phyloP scores from a whole-genome alignment of 106 monocot species.

The Xerophyta viscosa region DNA sequence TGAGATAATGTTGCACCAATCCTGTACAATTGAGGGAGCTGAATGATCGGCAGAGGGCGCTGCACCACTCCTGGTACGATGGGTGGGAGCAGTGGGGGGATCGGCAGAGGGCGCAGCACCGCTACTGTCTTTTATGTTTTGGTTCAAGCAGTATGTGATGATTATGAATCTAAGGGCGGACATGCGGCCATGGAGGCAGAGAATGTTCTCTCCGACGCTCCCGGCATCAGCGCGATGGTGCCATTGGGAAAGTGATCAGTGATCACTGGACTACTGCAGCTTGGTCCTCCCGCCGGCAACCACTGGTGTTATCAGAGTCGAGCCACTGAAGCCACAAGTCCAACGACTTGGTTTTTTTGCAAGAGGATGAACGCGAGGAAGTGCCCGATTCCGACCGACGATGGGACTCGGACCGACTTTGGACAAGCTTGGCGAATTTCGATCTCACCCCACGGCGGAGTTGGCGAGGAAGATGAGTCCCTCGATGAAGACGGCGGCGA shows the following conservation, averaged over 20 bases:
- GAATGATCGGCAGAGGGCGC: too few relatives aligned
- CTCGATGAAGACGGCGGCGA: conserved; percentile 48
- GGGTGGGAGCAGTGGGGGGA: too few relatives aligned
- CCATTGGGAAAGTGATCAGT: conserved; percentile 42
- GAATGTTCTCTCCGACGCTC: conserved; percentile 30
- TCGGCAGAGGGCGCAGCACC: too few relatives aligned
- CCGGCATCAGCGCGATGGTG: conserved; percentile 39
- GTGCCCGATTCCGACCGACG: conserved; percentile 59
- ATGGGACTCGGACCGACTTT: conserved; percentile 39
- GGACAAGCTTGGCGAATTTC: conserved; percentile 42
- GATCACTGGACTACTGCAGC: conserved; percentile 41
- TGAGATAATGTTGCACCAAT: too few relatives aligned
- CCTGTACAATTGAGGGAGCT: too few relatives aligned
- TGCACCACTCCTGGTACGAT: too few relatives aligned
- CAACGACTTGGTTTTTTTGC: conserved; percentile 51
- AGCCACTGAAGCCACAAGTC: conserved; percentile 48
- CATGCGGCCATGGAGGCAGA: conserved; percentile 54
- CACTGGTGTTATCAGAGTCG: conserved; percentile 52
- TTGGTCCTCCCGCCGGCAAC: conserved; percentile 31
- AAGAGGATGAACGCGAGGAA: conserved; percentile 66
- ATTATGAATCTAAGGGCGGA: conserved; percentile 44
- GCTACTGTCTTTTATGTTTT: conserved; percentile 48
- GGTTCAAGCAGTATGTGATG: conserved; percentile 55
- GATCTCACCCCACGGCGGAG: conserved; percentile 45
- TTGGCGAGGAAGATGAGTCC: conserved; percentile 46